A percentile compares a stretch with the other conserved stretches of the same genome.
Evolutionary conservation across 2,329 filamentous ascomycete species (phyloP).

Genomic region (Scedosporium apiospermum): DNA sequence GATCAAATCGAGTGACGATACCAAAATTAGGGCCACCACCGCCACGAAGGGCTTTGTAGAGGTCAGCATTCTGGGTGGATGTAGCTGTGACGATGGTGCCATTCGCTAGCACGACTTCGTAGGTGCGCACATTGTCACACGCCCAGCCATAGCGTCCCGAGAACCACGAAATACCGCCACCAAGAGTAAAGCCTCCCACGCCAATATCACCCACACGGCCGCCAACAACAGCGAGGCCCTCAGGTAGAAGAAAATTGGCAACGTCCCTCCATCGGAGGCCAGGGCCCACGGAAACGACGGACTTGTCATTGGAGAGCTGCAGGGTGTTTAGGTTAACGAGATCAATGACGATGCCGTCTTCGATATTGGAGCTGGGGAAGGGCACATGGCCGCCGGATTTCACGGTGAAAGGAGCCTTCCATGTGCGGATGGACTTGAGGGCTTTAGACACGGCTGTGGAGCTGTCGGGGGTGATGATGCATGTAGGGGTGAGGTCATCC

Average conservation of each 20-base stretch:
- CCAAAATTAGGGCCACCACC: conserved; percentile 48
- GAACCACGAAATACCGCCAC: conserved; percentile 15
- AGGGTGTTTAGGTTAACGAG: conserved; percentile 13
- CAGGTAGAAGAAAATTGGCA: conserved; percentile 15
- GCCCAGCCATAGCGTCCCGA: conserved; percentile 27
- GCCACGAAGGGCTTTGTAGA: conserved; percentile 48
- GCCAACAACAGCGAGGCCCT: conserved; percentile 30
- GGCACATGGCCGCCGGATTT: conserved; percentile 23
- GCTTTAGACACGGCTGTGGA: conserved; percentile 13
- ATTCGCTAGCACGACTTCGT: conserved; percentile 33
- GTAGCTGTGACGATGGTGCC: conserved; percentile 33
- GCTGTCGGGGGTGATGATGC: conserved; percentile 17
- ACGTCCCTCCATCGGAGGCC: conserved; percentile 32
- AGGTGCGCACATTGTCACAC: conserved; percentile 33
- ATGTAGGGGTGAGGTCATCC: conserved; percentile 12
- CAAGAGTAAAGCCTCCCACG: conserved; percentile 19
- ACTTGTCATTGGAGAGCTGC: conserved; percentile 14
- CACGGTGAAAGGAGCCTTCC: conserved; percentile 26
- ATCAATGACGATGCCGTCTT: conserved; percentile 19
- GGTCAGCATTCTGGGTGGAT: conserved; percentile 31
- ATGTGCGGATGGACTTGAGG: conserved; percentile 9
- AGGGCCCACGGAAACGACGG: conserved; percentile 29
- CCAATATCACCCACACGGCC: conserved; percentile 28
- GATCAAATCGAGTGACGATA: conserved; percentile 41
- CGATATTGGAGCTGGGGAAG: conserved; percentile 17